Evolutionary conservation across 441 rosid species (phyloP).

Genomic region (Arabidopsis lyrata): DNA sequence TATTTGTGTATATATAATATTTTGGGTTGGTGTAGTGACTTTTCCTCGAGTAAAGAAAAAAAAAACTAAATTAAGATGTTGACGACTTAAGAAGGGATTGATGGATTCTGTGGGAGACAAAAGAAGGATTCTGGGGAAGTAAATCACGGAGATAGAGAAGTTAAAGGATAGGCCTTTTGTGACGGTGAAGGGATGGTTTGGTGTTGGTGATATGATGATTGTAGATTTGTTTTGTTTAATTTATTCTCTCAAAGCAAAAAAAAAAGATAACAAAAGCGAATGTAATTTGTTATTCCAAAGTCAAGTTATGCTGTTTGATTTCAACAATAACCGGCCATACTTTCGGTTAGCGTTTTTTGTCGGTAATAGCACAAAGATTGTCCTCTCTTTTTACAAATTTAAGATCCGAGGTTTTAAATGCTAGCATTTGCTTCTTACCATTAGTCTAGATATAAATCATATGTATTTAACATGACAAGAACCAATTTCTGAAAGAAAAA

Average conservation of each 20-base stretch:
- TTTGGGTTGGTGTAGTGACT: conserved; percentile 32
- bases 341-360: conserved; percentile 23
- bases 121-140: conserved; percentile 34
- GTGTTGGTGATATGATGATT: conserved; percentile 18
- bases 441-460: background rate
- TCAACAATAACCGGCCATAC: conserved; percentile 20
- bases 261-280: background rate
- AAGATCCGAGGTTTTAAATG: background rate
- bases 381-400: conserved; percentile 4
- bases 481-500: background rate
- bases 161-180: conserved; percentile 42
- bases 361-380: conserved; percentile 20
- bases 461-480: background rate
- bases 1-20: background rate
- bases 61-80: conserved; percentile 25
- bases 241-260: background rate
- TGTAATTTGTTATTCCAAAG: conserved; percentile 24
- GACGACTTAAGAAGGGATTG: conserved; percentile 36
- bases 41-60: conserved; percentile 33
- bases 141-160: conserved; percentile 12
- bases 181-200: conserved; percentile 43
- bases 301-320: conserved; percentile 27
- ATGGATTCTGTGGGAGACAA: conserved; percentile 36
- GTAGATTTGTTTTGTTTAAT: background rate
- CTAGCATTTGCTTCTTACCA: conserved; percentile 1